Conservation (phyloP, 108 stramenopile genomes). For the Skeletonema marinoi region DNA sequence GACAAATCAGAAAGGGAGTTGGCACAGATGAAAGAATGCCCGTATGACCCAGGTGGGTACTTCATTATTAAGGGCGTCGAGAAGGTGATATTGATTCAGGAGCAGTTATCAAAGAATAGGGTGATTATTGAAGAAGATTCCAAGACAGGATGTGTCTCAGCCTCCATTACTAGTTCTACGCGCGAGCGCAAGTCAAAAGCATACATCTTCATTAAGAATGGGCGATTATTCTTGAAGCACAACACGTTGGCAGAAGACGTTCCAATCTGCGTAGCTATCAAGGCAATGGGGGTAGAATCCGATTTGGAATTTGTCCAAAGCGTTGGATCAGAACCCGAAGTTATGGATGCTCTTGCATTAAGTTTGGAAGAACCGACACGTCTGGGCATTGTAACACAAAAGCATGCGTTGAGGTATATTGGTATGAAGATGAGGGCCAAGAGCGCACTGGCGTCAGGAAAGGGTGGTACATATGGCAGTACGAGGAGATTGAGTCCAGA, state of each 20-base stretch:
- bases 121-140: conserved; percentile 95
- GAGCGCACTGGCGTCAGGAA: conserved; percentile 45
- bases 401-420: conserved; percentile 90
- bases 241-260: conserved; percentile 98
- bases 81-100: conserved; percentile 98
- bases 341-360: conserved; percentile 88
- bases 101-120: conserved; percentile 98
- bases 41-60: conserved; percentile 99
- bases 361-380: conserved; percentile 89
- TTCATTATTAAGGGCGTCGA: conserved; percentile 98
- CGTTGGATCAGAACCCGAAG: conserved; percentile 91
- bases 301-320: conserved; percentile 97
- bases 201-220: conserved; percentile 85
- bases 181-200: conserved; percentile 93
- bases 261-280: conserved; percentile 92
- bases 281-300: conserved; percentile 96
- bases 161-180: conserved; percentile 93
- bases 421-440: conserved; percentile 92
- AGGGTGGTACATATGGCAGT: conserved; percentile 42
- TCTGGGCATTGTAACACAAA: conserved; percentile 89
- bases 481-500: conserved; percentile 63
- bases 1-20: conserved; percentile 85
- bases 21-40: conserved; percentile 96
- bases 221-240: conserved; percentile 94
- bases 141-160: conserved; percentile 79